Percentiles rank a stretch among this genome's conserved stretches.
phyloP scores from a whole-genome alignment of 257 asterid genomes.

The Cruciata laevipes region DNA sequence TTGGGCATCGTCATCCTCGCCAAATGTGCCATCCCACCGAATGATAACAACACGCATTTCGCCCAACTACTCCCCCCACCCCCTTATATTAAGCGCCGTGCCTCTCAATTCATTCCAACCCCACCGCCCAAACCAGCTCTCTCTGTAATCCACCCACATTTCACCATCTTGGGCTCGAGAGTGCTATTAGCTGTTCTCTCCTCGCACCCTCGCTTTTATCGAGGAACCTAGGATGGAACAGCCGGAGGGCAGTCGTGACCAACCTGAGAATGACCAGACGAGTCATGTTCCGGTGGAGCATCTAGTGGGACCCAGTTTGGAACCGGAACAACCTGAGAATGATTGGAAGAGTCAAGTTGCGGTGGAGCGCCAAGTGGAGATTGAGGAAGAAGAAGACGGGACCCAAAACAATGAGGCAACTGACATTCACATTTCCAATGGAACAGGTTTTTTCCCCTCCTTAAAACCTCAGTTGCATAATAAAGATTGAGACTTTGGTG shows the following conservation, averaged over 20 bases:
- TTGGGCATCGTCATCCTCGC: not conserved
- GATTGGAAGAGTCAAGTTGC: not conserved
- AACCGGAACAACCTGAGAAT: not conserved
- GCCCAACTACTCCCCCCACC: not conserved
- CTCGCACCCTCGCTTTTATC: not conserved
- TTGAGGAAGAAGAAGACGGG: constrained; percentile 12
- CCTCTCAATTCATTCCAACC: not conserved
- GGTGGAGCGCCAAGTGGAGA: constrained; percentile 19
- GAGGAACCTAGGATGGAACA: constrained; percentile 8
- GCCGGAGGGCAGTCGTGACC: constrained; percentile 8
- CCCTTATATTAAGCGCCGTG: not conserved
- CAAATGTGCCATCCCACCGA: not conserved
- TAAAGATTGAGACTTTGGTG: not conserved
- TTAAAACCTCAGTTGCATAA: not conserved
- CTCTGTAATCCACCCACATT: constrained; percentile 2
- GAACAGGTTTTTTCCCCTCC: constrained; percentile 4
- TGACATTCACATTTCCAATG: not conserved
- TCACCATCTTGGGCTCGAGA: not conserved
- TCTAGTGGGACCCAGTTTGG: constrained; percentile 10
- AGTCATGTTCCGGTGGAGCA: constrained; percentile 3
- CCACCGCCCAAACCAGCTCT: no score
- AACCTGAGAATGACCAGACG: no score
- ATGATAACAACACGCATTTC: not conserved
- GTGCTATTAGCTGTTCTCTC: not conserved
- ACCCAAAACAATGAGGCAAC: not conserved